Evolutionary conservation across 192 early-diverging fungal genomes (phyloP).

Genomic region (Coemansia sp.): DNA sequence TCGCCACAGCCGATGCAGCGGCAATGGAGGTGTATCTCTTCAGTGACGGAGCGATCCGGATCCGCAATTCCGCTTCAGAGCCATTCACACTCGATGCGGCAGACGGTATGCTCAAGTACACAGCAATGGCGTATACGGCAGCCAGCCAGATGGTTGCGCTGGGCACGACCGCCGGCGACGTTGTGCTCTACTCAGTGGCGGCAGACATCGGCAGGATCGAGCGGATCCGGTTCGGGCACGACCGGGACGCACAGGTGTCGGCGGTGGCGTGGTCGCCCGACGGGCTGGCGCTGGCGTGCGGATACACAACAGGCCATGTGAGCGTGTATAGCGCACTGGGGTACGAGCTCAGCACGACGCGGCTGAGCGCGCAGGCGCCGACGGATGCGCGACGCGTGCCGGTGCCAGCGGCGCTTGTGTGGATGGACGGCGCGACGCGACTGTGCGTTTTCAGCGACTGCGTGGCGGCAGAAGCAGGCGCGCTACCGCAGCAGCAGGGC

Average conservation of each 20-base stretch:
- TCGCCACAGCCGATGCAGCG: slow-evolving; percentile 3
- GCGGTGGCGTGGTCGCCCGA: slow-evolving; percentile 38
- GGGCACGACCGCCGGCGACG: slow-evolving; percentile 26
- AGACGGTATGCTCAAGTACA: slow-evolving; percentile 6
- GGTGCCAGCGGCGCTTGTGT: slow-evolving; percentile 16
- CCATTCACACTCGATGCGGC: not conserved
- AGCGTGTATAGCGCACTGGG: slow-evolving; percentile 34
- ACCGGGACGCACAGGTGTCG: slow-evolving; percentile 10
- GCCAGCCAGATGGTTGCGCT: slow-evolving; percentile 27
- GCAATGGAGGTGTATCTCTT: slow-evolving; percentile 21
- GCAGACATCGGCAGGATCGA: slow-evolving; percentile 6
- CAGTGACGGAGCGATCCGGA: slow-evolving; percentile 30
- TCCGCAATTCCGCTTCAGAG: not conserved
- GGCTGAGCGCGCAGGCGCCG: slow-evolving; percentile 11
- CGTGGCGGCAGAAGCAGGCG: not conserved
- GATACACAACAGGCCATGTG: slow-evolving; percentile 42
- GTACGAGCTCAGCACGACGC: slow-evolving; percentile 37
- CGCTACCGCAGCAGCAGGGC: slow-evolving; percentile 16
- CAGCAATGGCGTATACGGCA: slow-evolving; percentile 23
- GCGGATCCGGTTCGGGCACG: slow-evolving; percentile 10
- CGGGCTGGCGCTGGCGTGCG: slow-evolving; percentile 39
- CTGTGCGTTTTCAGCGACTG: slow-evolving; percentile 4
- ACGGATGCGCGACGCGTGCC: not conserved
- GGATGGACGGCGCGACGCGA: slow-evolving; percentile 6
- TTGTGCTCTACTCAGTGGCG: slow-evolving; percentile 16